Percentiles rank a stretch among this genome's conserved stretches.
Conservation (phyloP, 2,329 filamentous ascomycete species). For the Botrytis deweyae region DNA sequence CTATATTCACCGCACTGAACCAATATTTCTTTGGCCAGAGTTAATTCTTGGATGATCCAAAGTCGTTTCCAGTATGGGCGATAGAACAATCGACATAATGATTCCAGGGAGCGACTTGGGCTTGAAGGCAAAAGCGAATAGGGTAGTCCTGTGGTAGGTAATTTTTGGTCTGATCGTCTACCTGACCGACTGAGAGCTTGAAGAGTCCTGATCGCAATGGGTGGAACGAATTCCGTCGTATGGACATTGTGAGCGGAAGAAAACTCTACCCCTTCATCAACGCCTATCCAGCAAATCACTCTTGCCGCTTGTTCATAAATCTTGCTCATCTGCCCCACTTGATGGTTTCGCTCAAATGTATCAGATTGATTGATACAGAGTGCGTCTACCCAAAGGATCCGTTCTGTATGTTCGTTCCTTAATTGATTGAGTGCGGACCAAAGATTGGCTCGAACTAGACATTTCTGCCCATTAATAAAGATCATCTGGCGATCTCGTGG, state of each 20-base stretch:
- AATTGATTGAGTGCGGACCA: background rate
- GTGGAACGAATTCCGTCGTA: background rate
- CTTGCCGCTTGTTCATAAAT: background rate
- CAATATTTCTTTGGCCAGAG: constrained; percentile 18
- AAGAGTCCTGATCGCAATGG: background rate
- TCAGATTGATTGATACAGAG: constrained; percentile 1
- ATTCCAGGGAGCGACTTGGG: background rate
- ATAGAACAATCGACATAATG: background rate
- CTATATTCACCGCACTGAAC: constrained; percentile 1
- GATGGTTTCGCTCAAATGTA: background rate
- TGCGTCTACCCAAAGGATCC: background rate
- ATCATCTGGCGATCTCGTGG: background rate
- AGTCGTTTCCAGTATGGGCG: constrained; percentile 19
- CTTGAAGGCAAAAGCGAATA: background rate
- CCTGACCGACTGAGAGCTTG: background rate
- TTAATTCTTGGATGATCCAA: constrained; percentile 23
- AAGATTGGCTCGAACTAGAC: background rate
- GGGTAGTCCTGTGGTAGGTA: background rate
- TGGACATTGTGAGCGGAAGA: background rate
- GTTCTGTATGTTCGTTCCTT: background rate
- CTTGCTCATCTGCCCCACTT: background rate
- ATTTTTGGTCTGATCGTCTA: background rate
- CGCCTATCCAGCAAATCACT: constrained; percentile 3
- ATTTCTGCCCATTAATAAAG: background rate
- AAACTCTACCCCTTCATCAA: background rate